Percentiles rank a stretch among this genome's conserved stretches.
Conservation (phyloP, 352 stramenopile genomes). For the Pythium dissimile region DNA sequence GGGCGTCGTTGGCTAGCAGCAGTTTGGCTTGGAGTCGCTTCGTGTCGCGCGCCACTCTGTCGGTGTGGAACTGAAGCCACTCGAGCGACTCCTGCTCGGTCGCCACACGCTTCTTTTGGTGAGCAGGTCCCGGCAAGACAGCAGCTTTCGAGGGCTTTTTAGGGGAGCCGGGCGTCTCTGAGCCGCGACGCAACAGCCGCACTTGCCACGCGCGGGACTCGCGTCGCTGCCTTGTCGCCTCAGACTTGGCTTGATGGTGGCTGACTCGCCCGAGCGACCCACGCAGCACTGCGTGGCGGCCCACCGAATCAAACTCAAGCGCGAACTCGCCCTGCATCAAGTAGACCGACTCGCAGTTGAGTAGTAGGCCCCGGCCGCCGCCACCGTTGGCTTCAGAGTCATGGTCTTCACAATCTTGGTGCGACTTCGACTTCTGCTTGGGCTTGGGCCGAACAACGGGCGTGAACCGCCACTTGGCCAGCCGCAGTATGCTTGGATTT, state of each 20-base stretch:
- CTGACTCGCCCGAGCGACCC: constrained; percentile 2
- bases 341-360: constrained; percentile 16
- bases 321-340: constrained; percentile 7
- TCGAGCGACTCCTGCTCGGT: constrained; percentile 29
- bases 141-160: not conserved
- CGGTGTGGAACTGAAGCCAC: constrained; percentile 33
- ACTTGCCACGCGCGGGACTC: constrained; percentile 41
- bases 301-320: constrained; percentile 11
- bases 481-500: constrained; percentile 45
- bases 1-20: constrained; percentile 30
- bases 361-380: constrained; percentile 7
- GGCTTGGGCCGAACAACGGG: no score
- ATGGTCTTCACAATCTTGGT: not conserved
- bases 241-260: not conserved
- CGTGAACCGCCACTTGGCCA: constrained; percentile 52
- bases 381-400: not conserved
- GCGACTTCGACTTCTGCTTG: not conserved
- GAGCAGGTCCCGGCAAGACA: not conserved
- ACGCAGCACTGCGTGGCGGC: constrained; percentile 10
- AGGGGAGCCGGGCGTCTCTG: not conserved
- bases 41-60: constrained; percentile 17
- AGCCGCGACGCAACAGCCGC: constrained; percentile 36
- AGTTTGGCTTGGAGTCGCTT: constrained; percentile 19
- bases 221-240: not conserved
- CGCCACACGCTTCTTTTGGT: constrained; percentile 7